A percentile compares a stretch with the other conserved stretches of the same genome.
phyloP scores from a whole-genome alignment of 2,329 filamentous ascomycete species.

The Penicillium rolfsii region DNA sequence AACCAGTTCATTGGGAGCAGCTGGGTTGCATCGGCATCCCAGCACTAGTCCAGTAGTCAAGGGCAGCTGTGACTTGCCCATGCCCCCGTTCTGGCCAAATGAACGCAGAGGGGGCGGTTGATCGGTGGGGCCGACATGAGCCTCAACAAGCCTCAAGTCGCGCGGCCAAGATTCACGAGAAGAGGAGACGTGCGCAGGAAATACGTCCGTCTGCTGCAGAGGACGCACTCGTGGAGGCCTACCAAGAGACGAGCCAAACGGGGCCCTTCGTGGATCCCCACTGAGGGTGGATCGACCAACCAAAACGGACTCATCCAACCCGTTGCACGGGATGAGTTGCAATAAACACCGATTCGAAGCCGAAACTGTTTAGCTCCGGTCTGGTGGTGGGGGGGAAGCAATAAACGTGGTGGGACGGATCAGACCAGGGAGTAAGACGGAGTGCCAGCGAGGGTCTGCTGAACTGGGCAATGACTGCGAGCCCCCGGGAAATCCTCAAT shows the following conservation, averaged over 20 bases:
- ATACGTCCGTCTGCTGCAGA: background rate
- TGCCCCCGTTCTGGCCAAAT: conserved; percentile 6
- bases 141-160: conserved; percentile 16
- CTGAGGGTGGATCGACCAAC: background rate
- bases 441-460: background rate
- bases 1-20: conserved; percentile 9
- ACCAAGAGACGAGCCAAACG: background rate
- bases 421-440: background rate
- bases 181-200: background rate
- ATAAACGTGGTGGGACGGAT: too few relatives aligned
- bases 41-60: background rate
- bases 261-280: background rate
- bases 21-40: conserved; percentile 11
- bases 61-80: background rate
- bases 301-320: background rate
- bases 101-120: conserved; percentile 5
- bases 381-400: too few relatives aligned
- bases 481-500: background rate
- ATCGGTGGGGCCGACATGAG: conserved; percentile 23
- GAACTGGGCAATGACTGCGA: background rate
- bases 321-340: background rate
- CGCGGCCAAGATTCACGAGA: background rate
- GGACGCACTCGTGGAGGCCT: background rate
- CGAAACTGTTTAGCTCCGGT: too few relatives aligned
- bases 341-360: background rate